Evolutionary conservation across 805 yeast species (phyloP).

Genomic region (Metschnikowia borealis): DNA sequence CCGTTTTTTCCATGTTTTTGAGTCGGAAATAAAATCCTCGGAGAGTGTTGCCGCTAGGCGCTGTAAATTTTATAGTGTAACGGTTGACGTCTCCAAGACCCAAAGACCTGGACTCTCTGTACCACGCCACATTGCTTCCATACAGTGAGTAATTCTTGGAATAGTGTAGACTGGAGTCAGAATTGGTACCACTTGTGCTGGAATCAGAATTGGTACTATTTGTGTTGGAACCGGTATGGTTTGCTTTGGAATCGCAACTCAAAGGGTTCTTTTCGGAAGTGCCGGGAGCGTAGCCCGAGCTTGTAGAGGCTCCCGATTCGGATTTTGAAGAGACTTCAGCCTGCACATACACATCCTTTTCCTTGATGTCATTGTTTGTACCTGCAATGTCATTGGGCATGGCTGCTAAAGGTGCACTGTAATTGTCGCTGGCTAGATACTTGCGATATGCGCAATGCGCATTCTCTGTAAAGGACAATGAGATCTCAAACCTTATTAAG

Average conservation of each 20-base stretch:
- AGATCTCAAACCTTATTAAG: background rate
- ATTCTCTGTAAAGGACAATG: background rate
- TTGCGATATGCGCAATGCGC: background rate
- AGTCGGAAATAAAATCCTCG: constrained; percentile 29
- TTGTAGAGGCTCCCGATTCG: background rate
- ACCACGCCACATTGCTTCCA: constrained; percentile 24
- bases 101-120: constrained; percentile 32
- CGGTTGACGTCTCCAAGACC: constrained; percentile 38
- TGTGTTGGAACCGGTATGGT: background rate
- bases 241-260: background rate
- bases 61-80: constrained; percentile 27
- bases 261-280: background rate
- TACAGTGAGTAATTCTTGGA: background rate
- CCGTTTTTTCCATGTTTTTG: constrained; percentile 36
- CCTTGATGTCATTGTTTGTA: background rate
- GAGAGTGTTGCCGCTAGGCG: background rate
- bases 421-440: background rate
- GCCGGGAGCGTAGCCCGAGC: background rate
- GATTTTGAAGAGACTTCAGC: background rate
- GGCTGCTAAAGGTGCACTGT: background rate
- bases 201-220: background rate
- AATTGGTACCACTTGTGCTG: background rate
- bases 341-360: background rate
- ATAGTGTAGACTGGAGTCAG: background rate
- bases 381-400: constrained; percentile 1